Percentiles rank a stretch among this genome's conserved stretches.
Conservation (phyloP, 2,329 filamentous ascomycete species). For the Talaromyces funiculosus region DNA sequence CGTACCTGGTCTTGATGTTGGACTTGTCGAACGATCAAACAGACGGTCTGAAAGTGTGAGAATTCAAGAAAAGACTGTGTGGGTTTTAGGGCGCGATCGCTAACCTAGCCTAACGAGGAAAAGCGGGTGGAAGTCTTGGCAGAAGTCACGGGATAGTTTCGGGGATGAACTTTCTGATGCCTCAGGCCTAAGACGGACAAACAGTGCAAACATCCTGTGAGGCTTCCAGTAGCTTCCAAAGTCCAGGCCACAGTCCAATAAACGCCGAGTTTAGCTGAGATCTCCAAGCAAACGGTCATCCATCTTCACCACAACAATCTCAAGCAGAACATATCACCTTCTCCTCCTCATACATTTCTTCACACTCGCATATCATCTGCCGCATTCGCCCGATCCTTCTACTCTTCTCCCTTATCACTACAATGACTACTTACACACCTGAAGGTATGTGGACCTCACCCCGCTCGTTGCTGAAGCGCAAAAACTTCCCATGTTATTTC, state of each 20-base stretch:
- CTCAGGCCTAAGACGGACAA: slow-evolving; percentile 26
- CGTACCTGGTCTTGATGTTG: slow-evolving; percentile 41
- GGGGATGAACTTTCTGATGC: slow-evolving; percentile 7
- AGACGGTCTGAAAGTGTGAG: slow-evolving; percentile 28
- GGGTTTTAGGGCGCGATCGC: slow-evolving; percentile 43
- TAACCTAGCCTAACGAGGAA: slow-evolving; percentile 36
- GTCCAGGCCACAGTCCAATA: slow-evolving; percentile 8
- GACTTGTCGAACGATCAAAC: slow-evolving; percentile 34
- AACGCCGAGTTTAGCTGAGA: neutral
- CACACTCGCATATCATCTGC: neutral
- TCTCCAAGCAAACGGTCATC: neutral
- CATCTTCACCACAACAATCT: neutral
- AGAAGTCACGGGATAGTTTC: neutral
- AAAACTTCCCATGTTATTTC: neutral
- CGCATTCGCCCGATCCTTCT: slow-evolving; percentile 6
- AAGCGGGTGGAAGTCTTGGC: slow-evolving; percentile 25
- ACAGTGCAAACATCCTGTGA: slow-evolving; percentile 28
- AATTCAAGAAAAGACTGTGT: slow-evolving; percentile 40
- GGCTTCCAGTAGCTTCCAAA: slow-evolving; percentile 41
- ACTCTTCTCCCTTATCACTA: slow-evolving; percentile 3
- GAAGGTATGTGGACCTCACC: slow-evolving; percentile 38
- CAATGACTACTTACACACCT: slow-evolving; percentile 36
- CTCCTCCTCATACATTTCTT: neutral
- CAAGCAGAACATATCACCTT: neutral
- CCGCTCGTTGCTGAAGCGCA: slow-evolving; percentile 6